Evolutionary conservation across 2,329 filamentous ascomycete species (phyloP), one percentile per base, ranked within the genome.

Genomic region (Exophiala mesophila): DNA sequence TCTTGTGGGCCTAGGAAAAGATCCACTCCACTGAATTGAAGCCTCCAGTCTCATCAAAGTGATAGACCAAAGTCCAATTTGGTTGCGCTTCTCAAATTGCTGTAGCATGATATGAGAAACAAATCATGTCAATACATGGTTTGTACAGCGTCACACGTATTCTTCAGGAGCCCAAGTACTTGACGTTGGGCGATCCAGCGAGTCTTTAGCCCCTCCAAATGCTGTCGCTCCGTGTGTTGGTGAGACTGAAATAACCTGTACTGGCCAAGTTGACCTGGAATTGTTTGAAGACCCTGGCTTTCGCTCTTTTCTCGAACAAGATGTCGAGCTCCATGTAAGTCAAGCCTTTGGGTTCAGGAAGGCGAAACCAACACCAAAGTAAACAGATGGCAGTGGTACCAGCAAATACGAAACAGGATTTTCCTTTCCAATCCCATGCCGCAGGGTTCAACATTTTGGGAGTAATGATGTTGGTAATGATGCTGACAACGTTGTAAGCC

Each of bases 401-500:
- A 6, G 59, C 64, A 58, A 61, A 71, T 34, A 71, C 61, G 38
- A 70, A 69, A 1, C 57, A 60, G 0, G 59, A 57, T 39, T 64
- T 65, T 3, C 68, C 60, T 53, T 57, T 61, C 46, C 66, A 62
- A 42, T 72, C 64, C 55, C 59, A 62, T 1, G 57, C 61, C 1
- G 54, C 53, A 1, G 59, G 59, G 19, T 60, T 62, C 12, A 63
- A 53, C 54, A 58, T 59, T 19, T 55, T 50, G 3, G 59, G 57
- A 5, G 57, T 59, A 32, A 59, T 44, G 16, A 58, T 46, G 20
- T 66, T 75, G 53, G 64, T 67, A 17, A 68, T 47, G 30, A 78
- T 72, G 41, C 67, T 67, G 16, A 59, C 56, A 4, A 73, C 56
- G 48, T 77, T 74, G 58, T 74, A 76, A 13, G 65, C 56, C 24